Evolutionary conservation across 129 eudicot species (phyloP), one percentile per base, ranked within the genome.

Genomic region (Centaurea solstitialis): DNA sequence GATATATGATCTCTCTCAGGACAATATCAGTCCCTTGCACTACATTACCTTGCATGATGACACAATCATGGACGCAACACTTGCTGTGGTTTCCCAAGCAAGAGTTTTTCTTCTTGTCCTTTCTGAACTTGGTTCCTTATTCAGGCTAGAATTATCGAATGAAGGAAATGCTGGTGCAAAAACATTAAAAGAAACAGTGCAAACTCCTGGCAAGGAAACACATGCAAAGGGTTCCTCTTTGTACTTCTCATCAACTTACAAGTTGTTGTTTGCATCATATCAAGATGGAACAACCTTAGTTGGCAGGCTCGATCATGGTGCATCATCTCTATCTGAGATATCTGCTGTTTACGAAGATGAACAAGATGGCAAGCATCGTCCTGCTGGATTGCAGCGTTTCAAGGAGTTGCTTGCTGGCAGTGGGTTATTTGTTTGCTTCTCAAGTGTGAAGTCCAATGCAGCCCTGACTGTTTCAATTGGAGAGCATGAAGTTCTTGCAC

Each of bases 341-440:
- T 96, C 98, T 80, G 86, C 91, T 28, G 84, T 96, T 43, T 88
- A 83, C 77, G 99, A 96, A 83, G 96, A 90, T 82, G 99, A 93
- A 62, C 86, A 89, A 65, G 97, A 92, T 57, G 90, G 89, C 47
- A 94, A 90, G 74, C 89, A 64, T 28, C 91, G 89, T 24, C 87
- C 93, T 1, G 98, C 99, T 68, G 97, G 97, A 74, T 85, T 96
- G 86, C 93, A 96, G 81, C 98, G 91, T 59, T 96, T 94, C 89
- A 96, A 88, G 79, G 99, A 96, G 84, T 79, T 96, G 87, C 88
- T 91, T 21, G 79, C 87, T 75, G 97, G 99, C 50, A 89, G 90
- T 85, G 98, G 98, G 24, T 84, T 96, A 68, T 93, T 93, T 80
- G 92, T 89, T 71, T 93, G 99, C 88, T 93, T 89, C 85, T 96